Evolutionary conservation across 352 stramenopile species (phyloP).

Genomic region (Globisporangium barbulae): DNA sequence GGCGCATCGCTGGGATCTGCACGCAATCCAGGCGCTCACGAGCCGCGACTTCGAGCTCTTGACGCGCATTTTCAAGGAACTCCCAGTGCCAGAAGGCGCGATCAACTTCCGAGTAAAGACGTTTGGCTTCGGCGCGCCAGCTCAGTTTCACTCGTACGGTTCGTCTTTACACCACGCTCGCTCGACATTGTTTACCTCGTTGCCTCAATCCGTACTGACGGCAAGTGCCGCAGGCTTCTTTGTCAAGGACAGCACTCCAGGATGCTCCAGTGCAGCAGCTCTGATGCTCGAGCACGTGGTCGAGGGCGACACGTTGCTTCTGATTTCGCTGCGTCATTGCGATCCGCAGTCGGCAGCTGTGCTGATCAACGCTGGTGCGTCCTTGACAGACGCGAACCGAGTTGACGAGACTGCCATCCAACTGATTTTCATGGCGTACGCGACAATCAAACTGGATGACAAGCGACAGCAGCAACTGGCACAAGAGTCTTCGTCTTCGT

Average conservation of each 20-base stretch:
- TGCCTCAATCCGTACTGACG: neutral
- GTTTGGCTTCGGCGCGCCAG: constrained; percentile 43
- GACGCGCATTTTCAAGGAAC: constrained; percentile 33
- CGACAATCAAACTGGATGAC: constrained; percentile 26
- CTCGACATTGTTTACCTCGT: no score
- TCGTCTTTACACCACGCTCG: neutral
- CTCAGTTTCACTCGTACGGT: constrained; percentile 57
- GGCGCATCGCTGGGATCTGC: constrained; percentile 54
- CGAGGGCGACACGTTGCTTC: constrained; percentile 50
- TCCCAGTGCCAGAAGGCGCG: constrained; percentile 23
- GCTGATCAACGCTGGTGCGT: constrained; percentile 33
- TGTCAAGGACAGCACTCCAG: constrained; percentile 16
- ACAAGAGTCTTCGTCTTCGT: neutral
- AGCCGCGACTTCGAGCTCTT: constrained; percentile 32
- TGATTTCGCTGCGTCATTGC: constrained; percentile 41
- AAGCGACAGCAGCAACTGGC: neutral
- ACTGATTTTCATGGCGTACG: constrained; percentile 30
- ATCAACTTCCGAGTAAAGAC: constrained; percentile 35
- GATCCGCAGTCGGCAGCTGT: constrained; percentile 30
- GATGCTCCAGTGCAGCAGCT: neutral
- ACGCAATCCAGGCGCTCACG: constrained; percentile 42
- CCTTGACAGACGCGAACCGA: constrained; percentile 27
- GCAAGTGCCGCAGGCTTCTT: constrained; percentile 45
- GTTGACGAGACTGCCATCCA: constrained; percentile 31
- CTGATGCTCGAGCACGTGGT: constrained; percentile 35